Conservation (phyloP, 2,329 filamentous ascomycete species). For the Fusarium siculi region DNA sequence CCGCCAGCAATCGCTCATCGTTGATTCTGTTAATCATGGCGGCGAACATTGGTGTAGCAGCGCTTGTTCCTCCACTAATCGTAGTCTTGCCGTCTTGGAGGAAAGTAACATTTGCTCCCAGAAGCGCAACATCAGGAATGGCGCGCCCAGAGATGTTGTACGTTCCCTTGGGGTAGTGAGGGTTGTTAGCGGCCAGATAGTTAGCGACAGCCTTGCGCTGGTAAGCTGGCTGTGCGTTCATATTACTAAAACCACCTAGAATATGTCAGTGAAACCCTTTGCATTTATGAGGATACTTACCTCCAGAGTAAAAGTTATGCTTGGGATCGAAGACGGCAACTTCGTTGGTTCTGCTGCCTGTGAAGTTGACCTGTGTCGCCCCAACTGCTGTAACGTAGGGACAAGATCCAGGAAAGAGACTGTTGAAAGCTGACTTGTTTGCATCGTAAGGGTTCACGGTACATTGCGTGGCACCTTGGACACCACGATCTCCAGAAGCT, state of each 20-base stretch:
- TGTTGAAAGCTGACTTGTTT: neutral
- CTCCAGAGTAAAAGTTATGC: slow-evolving; percentile 9
- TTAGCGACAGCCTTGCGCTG: neutral
- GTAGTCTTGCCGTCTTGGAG: neutral
- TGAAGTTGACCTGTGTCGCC: slow-evolving; percentile 3
- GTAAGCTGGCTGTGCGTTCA: neutral
- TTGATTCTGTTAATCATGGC: slow-evolving; percentile 2
- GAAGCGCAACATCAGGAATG: neutral
- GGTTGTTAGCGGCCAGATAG: neutral
- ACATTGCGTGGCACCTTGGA: neutral
- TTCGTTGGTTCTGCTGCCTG: neutral
- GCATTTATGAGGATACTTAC: neutral
- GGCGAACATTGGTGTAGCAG: neutral
- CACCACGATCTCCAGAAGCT: neutral
- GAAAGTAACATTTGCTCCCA: neutral
- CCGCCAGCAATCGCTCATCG: neutral
- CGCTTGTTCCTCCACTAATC: neutral
- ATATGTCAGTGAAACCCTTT: fast-evolving
- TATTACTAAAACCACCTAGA: neutral
- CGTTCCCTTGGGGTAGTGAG: slow-evolving; percentile 3
- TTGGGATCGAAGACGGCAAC: slow-evolving; percentile 2
- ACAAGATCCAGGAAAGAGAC: neutral
- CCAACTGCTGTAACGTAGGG: neutral
- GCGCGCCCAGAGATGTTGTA: neutral
- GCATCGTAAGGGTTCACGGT: neutral